Evolutionary conservation across 768 basidiomycete genomes (phyloP).

Genomic region (Serendipita indica): DNA sequence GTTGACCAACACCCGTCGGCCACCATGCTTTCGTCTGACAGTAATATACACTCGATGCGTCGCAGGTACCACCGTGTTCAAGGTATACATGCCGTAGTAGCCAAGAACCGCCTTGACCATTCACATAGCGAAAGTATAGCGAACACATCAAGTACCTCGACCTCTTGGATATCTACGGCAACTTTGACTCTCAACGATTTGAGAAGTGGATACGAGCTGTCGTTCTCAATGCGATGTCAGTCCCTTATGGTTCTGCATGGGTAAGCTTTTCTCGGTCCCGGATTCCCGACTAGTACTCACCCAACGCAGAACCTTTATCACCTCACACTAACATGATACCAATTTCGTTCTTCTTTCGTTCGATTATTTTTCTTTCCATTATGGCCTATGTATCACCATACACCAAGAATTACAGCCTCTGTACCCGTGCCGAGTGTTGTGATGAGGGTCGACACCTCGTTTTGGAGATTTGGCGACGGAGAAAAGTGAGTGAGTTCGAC

Average conservation of each 20-base stretch:
- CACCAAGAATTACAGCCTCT: neutral
- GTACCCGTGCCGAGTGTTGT: too few relatives aligned
- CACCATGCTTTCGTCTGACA: slow-evolving; percentile 1
- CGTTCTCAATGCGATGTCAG: neutral
- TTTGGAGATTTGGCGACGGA: too few relatives aligned
- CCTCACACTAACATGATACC: neutral
- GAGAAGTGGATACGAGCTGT: neutral
- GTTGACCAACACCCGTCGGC: neutral
- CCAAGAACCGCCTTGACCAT: neutral
- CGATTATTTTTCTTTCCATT: neutral
- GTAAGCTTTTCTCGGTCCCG: neutral
- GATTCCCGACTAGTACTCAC: neutral
- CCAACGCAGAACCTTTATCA: neutral
- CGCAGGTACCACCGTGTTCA: neutral
- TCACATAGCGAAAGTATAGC: neutral
- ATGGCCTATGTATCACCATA: slow-evolving; percentile 4
- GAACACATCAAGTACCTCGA: slow-evolving; percentile 1
- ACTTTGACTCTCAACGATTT: neutral
- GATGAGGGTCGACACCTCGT: too few relatives aligned
- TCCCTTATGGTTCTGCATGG: slow-evolving; percentile 5
- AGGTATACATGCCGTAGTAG: neutral
- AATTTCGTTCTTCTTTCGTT: neutral
- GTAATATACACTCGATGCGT: slow-evolving; percentile 5
- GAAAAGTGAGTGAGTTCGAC: too few relatives aligned
- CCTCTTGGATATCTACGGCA: neutral